Evolutionary conservation across 805 yeast genomes (phyloP).

Genomic region (Saccharomycopsis microspora): DNA sequence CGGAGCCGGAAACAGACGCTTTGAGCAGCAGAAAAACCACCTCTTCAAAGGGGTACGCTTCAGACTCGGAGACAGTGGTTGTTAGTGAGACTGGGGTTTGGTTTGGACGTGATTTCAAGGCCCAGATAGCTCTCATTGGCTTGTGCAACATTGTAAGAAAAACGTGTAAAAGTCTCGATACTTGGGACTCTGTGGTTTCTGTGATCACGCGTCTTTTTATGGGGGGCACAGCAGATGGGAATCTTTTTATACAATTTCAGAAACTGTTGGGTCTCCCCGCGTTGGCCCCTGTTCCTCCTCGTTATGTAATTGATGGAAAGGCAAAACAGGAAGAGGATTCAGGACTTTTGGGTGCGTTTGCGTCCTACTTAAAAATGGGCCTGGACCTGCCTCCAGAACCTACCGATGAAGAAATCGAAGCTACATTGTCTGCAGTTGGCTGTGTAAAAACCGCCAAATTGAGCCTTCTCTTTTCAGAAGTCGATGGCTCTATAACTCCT

Average conservation of each 20-base stretch:
- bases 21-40: too few relatives aligned
- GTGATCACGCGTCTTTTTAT: slow-evolving; percentile 58
- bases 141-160: slow-evolving; percentile 65
- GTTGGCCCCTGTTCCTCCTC: slow-evolving; percentile 55
- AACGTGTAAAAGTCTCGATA: slow-evolving; percentile 42
- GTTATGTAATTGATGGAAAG: slow-evolving; percentile 35
- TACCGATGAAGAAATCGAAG: slow-evolving; percentile 82
- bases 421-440: slow-evolving; percentile 71
- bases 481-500: background rate
- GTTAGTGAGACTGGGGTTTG: slow-evolving; percentile 75
- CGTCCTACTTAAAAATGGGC: slow-evolving; percentile 82
- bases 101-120: slow-evolving; percentile 85
- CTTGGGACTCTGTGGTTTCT: slow-evolving; percentile 32
- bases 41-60: background rate
- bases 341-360: slow-evolving; percentile 81
- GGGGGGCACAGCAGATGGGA: slow-evolving; percentile 59
- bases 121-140: slow-evolving; percentile 81
- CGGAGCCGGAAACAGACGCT: background rate
- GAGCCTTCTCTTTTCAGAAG: slow-evolving; percentile 2
- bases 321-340: slow-evolving; percentile 47
- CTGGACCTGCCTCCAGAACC: slow-evolving; percentile 75
- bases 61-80: slow-evolving; percentile 34
- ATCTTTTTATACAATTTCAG: slow-evolving; percentile 55
- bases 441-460: slow-evolving; percentile 47
- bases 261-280: slow-evolving; percentile 35